phyloP scores from a whole-genome alignment of 306 rosid genomes.

The Fagus crenata region DNA sequence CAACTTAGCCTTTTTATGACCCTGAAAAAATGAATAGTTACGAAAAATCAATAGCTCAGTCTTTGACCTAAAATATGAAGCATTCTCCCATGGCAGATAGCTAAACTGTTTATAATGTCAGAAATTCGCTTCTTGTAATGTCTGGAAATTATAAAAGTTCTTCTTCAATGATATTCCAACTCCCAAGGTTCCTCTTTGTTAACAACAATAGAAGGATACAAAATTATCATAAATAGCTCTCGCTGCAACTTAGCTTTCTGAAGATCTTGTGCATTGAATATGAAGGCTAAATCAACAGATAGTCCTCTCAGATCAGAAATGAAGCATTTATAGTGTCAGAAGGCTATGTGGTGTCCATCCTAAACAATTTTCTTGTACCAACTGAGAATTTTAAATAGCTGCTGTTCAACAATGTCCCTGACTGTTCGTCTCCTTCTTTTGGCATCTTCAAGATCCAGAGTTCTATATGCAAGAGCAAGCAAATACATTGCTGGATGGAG shows the following conservation, averaged over 20 bases:
- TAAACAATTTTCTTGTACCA: constrained; percentile 82
- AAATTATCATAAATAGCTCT: constrained; percentile 9
- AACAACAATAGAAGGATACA: constrained; percentile 20
- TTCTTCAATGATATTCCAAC: constrained; percentile 5
- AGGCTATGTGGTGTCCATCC: constrained; percentile 24
- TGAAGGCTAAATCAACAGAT: not conserved
- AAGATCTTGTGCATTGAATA: constrained; percentile 1
- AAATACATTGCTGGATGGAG: constrained; percentile 95
- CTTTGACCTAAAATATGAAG: too few species aligned
- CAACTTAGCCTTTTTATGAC: not conserved
- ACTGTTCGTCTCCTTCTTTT: constrained; percentile 57
- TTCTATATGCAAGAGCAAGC: constrained; percentile 85
- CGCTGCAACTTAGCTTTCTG: not conserved
- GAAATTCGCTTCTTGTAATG: constrained; percentile 1
- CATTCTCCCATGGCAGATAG: not conserved
- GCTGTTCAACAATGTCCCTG: constrained; percentile 49
- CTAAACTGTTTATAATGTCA: not conserved
- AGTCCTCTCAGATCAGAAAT: constrained; percentile 6
- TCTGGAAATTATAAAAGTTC: not conserved
- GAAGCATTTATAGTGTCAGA: constrained; percentile 10
- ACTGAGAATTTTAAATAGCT: constrained; percentile 53
- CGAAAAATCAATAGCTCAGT: too few species aligned
- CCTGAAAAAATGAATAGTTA: too few species aligned
- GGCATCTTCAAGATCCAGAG: constrained; percentile 86
- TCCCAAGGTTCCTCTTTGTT: constrained; percentile 29